Base-by-base conservation (phyloP, 2,329 filamentous ascomycete genomes). In the Monosporascus ibericus region DNA sequence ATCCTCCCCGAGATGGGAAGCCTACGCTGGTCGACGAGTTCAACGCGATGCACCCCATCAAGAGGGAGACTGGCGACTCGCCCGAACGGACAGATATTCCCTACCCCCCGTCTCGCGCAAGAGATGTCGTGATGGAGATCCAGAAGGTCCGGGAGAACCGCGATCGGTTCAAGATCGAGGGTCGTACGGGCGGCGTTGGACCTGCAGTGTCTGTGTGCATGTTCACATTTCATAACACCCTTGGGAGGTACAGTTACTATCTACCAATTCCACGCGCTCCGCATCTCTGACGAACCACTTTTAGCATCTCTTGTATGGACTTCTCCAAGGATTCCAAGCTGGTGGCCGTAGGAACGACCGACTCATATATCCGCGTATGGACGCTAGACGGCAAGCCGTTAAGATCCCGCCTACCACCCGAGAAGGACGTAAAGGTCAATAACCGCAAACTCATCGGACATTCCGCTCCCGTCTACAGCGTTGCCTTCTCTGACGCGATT, bases 161-260 rank as follows among this genome's bases (percentile, higher is more conserved):
- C 22, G 92, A 97, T 64, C 82, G 92, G 18, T 95, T 96, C 68
- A 87, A 84, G 65, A 92, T 97, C 52, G 89, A 95, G 54, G 84
- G 86, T 20, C 83, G 88, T 36, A 92, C 88, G 14, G 89, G 90
- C 17, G 92, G 92, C 8, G 81, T 92, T 48, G 90, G 92, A 15
- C 84, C 90, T 51, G 85, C 86, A 25, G 79, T 96, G 54, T 95
- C 91, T 63, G 86, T 95, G 24, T 94, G 90, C 75, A 97, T 97
- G 88, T 96, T 95, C 68, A 99, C 94, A 1, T 96, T 97, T 65
- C 94, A 99, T 75, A 99, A 99, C 70, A 95, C 90, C 0, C 86
- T 91, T 57, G 91, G 95, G 70, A 88, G 84, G 90, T 92, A 73
- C 75, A 82, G 69, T 37, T 38, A 14, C 5, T 36, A 25, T 36